Evolutionary conservation across 2,329 filamentous ascomycete genomes (phyloP).

Genomic region (Fusarium xyrophilum): DNA sequence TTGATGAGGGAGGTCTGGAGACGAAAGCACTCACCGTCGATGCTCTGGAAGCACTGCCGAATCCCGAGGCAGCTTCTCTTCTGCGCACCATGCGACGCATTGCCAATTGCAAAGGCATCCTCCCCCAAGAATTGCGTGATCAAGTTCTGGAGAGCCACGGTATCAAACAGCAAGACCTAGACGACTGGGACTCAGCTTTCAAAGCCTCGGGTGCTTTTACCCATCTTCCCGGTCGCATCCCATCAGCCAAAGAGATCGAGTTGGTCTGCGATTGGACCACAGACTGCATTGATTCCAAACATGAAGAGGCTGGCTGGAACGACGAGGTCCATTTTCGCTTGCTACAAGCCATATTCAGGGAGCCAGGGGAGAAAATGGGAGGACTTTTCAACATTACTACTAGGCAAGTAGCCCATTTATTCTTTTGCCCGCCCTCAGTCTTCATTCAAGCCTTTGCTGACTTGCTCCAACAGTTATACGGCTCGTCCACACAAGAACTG

Average conservation of each 20-base stretch:
- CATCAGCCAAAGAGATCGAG: not conserved
- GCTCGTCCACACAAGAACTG: not conserved
- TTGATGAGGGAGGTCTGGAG: not conserved
- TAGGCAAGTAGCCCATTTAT: not conserved
- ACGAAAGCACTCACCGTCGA: not conserved
- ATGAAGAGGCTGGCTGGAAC: not conserved
- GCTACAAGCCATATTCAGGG: not conserved
- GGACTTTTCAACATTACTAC: not conserved
- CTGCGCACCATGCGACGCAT: not conserved
- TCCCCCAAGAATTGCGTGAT: not conserved
- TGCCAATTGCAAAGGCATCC: not conserved
- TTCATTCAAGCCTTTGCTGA: no score
- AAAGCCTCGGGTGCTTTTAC: not conserved
- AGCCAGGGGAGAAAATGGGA: rapidly evolving
- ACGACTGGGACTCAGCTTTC: not conserved
- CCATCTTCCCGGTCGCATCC: rapidly evolving
- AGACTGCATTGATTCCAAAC: rapidly evolving
- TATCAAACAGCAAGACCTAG: not conserved
- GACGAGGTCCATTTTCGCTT: not conserved
- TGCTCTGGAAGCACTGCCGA: not conserved
- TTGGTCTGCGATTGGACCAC: not conserved
- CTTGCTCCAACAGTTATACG: rapidly evolving
- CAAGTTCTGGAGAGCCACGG: not conserved
- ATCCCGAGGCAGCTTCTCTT: not conserved
- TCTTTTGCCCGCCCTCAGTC: no score